phyloP scores from a whole-genome alignment of 2,329 filamentous ascomycete genomes.

The Trichoderma sp. region DNA sequence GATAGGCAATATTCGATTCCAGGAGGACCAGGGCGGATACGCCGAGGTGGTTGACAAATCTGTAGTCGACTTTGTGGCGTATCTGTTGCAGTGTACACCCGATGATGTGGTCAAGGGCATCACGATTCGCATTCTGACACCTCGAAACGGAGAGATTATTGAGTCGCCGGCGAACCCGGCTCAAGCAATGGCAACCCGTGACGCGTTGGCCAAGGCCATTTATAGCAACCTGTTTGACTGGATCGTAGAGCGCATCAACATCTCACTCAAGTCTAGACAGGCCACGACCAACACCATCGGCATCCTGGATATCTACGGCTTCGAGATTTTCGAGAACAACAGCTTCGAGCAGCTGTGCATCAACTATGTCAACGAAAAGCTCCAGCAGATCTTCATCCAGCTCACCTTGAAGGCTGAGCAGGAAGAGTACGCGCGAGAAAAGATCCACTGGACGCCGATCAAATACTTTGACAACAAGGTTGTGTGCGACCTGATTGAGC shows the following conservation, averaged over 20 bases:
- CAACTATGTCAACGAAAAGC: slow-evolving; percentile 99
- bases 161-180: slow-evolving; percentile 79
- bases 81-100: slow-evolving; percentile 83
- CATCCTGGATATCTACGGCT: slow-evolving; percentile 98
- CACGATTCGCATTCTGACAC: slow-evolving; percentile 79
- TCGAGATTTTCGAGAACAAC: slow-evolving; percentile 99
- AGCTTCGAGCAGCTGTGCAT: slow-evolving; percentile 99
- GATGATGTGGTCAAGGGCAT: slow-evolving; percentile 80
- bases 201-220: slow-evolving; percentile 91
- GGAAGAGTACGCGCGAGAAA: slow-evolving; percentile 91
- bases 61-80: slow-evolving; percentile 91
- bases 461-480: slow-evolving; percentile 99
- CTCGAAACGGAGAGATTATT: slow-evolving; percentile 62
- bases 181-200: slow-evolving; percentile 81
- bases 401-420: slow-evolving; percentile 94
- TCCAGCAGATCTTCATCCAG: slow-evolving; percentile 99
- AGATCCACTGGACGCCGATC: slow-evolving; percentile 98
- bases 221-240: slow-evolving; percentile 98
- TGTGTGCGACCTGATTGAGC: slow-evolving; percentile 94
- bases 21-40: slow-evolving; percentile 84
- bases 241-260: slow-evolving; percentile 92
- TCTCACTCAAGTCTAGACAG: slow-evolving; percentile 76
- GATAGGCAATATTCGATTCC: slow-evolving; percentile 91
- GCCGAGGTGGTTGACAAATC: slow-evolving; percentile 83
- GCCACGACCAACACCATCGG: slow-evolving; percentile 80